Evolutionary conservation across 306 rosid species (phyloP), one percentile per base, ranked within the genome.

Genomic region (Ammopiptanthus mongolicus): DNA sequence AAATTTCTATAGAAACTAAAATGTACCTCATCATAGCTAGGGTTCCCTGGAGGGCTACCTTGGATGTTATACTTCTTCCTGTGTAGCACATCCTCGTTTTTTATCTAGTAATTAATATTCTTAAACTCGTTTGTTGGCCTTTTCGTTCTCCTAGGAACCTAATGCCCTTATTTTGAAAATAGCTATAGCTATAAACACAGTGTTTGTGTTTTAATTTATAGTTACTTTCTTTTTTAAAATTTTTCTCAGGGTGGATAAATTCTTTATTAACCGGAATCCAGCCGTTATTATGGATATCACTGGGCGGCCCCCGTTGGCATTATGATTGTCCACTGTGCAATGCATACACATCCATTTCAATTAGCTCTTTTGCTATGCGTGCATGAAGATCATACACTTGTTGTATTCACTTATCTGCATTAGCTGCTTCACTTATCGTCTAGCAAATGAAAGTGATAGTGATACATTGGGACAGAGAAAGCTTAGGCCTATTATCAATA

Each of bases 371-470:
- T 61, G 48, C 1, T 3, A 3, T 28, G 33, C 31, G 69, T 46
- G 7, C 41, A 57, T 19, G 69, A 21, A 31, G 37, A 78, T 29
- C 39, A 23, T 8, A 52, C 66, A 41, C 47, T 41, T 25, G 7
- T 73, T 48, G 7, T 18, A 22, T 62, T 73, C 66, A 53, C 50
- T 42, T 60, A 33, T 34, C 53, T 47, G n/a, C 2, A 7, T 8
- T 11, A 14, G 25, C 15, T 18, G 74, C 46, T 29, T 68, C 60
- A 17, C 52, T 19, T 64, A 39, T 64, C 69, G 11, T 39, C 14
- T 34, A 37, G 42, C 29, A 64, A 64, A 42, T 79, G 75, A 66
- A 55, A 80, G 69, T 56, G 77, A 69, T 60, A 22, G 78, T 21
- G 77, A 81, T 62, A 62, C 3, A 9, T 11, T 12, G 0, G 39